Conservation (phyloP, 2,329 filamentous ascomycete genomes). For the Pseudogymnoascus sp. region DNA sequence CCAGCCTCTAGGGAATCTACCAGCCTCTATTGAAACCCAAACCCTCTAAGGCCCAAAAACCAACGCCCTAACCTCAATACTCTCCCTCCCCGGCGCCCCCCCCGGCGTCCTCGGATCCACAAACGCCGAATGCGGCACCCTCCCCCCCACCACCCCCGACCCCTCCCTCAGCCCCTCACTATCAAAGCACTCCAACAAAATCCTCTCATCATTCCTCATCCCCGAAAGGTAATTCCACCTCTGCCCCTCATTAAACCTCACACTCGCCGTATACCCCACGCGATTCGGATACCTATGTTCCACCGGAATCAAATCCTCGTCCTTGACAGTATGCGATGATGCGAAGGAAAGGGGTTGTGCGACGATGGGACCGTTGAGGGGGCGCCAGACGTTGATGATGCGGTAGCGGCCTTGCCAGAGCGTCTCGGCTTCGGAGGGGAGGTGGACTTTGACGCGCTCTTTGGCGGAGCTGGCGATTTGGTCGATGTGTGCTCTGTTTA, state of each 20-base stretch:
- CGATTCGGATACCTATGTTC: slow-evolving; percentile 27
- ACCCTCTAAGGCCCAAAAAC: slow-evolving; percentile 61
- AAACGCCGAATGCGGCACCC: slow-evolving; percentile 70
- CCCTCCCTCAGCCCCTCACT: slow-evolving; percentile 37
- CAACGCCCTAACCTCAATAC: slow-evolving; percentile 80
- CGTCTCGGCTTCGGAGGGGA: slow-evolving; percentile 52
- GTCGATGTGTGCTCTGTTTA: slow-evolving; percentile 71
- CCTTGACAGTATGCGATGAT: slow-evolving; percentile 21
- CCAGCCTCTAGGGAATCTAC: neutral
- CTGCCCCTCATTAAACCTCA: slow-evolving; percentile 24
- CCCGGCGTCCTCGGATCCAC: slow-evolving; percentile 57
- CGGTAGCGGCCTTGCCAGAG: slow-evolving; percentile 63
- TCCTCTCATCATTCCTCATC: slow-evolving; percentile 27
- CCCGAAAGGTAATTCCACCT: slow-evolving; percentile 28
- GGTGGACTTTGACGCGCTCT: slow-evolving; percentile 61
- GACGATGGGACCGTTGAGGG: slow-evolving; percentile 27
- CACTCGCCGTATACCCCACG: slow-evolving; percentile 26
- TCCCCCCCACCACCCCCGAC: slow-evolving; percentile 41
- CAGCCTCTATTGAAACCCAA: neutral
- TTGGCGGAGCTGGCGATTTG: slow-evolving; percentile 61
- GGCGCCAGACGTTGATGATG: slow-evolving; percentile 76
- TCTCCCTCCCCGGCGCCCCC: slow-evolving; percentile 67
- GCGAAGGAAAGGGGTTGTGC: slow-evolving; percentile 25
- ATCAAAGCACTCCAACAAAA: slow-evolving; percentile 29
- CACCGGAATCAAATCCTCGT: slow-evolving; percentile 26